These are phyloP conservation scores for Fusarium floridanum DNA, from an alignment of 2,329 filamentous ascomycete genomes.

Conservation along the genomic window DNA sequence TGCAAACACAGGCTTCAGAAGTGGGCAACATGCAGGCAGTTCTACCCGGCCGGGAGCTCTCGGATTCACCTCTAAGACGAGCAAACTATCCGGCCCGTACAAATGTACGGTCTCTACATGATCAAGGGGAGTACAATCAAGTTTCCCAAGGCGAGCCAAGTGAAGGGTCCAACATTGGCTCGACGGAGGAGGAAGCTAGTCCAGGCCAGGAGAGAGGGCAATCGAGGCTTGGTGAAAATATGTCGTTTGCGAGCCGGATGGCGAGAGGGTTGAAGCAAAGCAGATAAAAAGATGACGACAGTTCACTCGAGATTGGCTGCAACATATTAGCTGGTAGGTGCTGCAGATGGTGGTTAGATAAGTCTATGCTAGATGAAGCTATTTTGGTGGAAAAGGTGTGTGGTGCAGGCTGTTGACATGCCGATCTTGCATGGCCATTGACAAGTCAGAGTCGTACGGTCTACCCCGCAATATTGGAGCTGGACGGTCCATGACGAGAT, in stretches of 20 bases:
- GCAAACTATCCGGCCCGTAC: constrained; percentile 4
- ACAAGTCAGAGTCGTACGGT: constrained; percentile 16
- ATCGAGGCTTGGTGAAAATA: background rate
- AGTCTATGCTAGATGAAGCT: constrained; percentile 23
- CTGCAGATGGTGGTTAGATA: background rate
- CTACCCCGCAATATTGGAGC: constrained; percentile 43
- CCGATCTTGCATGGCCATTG: constrained; percentile 16
- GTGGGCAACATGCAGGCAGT: background rate
- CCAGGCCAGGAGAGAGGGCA: background rate
- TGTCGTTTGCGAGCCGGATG: constrained; percentile 39
- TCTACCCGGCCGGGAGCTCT: background rate
- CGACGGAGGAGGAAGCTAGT: background rate
- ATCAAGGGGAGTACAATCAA: constrained; percentile 10
- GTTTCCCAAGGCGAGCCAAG: constrained; percentile 1
- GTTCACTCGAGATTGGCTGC: background rate
- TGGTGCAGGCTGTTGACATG: constrained; percentile 6
- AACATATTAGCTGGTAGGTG: constrained; percentile 2
- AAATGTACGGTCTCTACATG: background rate
- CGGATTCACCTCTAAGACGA: constrained; percentile 17
- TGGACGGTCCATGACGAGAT: constrained; percentile 24
- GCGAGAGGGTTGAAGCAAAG: constrained; percentile 14
- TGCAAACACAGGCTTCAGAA: constrained; percentile 13
- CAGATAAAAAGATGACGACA: background rate
- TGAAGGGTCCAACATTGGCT: background rate
- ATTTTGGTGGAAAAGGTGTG: constrained; percentile 21